Base-by-base conservation (phyloP, 1,284 basidiomycete species). In the Fomitiporia mediterranea region DNA sequence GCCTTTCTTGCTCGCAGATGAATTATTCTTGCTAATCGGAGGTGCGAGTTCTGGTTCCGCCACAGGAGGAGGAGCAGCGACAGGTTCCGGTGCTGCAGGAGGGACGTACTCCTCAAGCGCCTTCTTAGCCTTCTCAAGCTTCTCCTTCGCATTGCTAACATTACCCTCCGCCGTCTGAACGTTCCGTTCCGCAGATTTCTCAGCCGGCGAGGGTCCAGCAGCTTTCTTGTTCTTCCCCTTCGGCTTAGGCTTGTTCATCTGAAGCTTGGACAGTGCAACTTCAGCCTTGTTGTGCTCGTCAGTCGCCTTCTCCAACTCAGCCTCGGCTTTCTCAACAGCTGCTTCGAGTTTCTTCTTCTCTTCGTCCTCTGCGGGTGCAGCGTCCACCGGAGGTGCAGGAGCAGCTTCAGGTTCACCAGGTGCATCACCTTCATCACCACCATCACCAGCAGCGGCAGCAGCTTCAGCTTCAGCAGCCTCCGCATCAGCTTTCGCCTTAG, bases 301-400 rank as follows among this genome's bases (percentile, higher is more conserved):
- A n/a, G 49, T 38, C n/a, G 44, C 53, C 25, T 55, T 55, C 19
- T 5, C 17, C 2, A 49, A 6, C 4, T 42, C 49, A 8, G 15
- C 42, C 34, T 37, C 34, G 15, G 51, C 55, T 25, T 51, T 53
- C 15, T 52, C 49, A 8, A 51, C 25, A 28, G 21, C 49, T 25
- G 28, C 30, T 25, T 53, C 52, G 13, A 53, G 52, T 25, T 46
- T 53, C 21, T 11, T 28, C 30, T 38, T 38, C 32, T 51, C 55
- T 32, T 52, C 49, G 38, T 57, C 49, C 8, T 35, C 53, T 15
- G 46, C 32, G 19, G 53, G 46, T 8, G 34, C 46, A 15, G 44
- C 42, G 51, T 15, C 51, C 19, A 19, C 15, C 21, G 37, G 23
- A 13, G 40, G 42, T 4, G 37, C 51, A 21, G 51, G 15, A 44